Conservation (phyloP, 768 basidiomycete genomes). For the Pulveroboletus sp. region DNA sequence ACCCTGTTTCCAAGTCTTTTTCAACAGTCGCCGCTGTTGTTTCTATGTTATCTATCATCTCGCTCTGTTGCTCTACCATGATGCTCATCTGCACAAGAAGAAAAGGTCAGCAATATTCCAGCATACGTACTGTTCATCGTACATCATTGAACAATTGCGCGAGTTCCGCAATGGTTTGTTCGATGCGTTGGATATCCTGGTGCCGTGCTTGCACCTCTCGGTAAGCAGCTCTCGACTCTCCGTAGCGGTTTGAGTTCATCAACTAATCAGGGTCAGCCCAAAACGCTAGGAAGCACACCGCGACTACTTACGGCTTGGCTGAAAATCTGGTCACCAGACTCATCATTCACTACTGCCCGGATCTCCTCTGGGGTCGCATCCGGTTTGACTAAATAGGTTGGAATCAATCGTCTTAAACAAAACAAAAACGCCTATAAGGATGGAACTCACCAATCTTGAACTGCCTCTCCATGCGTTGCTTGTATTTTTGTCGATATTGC, state of each 20-base stretch:
- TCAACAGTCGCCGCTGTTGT: slow-evolving; percentile 68
- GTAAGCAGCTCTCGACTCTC: slow-evolving; percentile 85
- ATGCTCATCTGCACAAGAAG: slow-evolving; percentile 71
- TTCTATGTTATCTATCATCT: slow-evolving; percentile 80
- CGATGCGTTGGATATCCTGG: slow-evolving; percentile 93
- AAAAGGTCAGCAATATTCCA: slow-evolving; percentile 2
- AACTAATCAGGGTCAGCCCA: slow-evolving; percentile 45
- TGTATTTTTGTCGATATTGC: slow-evolving; percentile 72
- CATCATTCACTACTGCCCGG: slow-evolving; percentile 79
- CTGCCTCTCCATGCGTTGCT: slow-evolving; percentile 79
- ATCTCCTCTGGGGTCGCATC: slow-evolving; percentile 90
- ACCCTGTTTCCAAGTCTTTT: slow-evolving; percentile 86
- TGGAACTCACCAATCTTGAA: slow-evolving; percentile 69
- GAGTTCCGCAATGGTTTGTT: slow-evolving; percentile 86
- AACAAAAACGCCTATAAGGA: not conserved
- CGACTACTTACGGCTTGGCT: slow-evolving; percentile 64
- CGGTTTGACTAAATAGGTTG: slow-evolving; percentile 65
- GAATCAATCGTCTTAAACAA: slow-evolving; percentile 1
- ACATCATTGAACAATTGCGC: slow-evolving; percentile 97
- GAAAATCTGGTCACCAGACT: slow-evolving; percentile 82
- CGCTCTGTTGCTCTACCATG: slow-evolving; percentile 92
- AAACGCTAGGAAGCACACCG: not conserved
- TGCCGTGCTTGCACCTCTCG: slow-evolving; percentile 97
- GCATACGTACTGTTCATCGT: slow-evolving; percentile 21
- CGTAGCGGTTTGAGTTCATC: slow-evolving; percentile 87